phyloP scores from a whole-genome alignment of 305 asterid species.

The Solanum chacoense region DNA sequence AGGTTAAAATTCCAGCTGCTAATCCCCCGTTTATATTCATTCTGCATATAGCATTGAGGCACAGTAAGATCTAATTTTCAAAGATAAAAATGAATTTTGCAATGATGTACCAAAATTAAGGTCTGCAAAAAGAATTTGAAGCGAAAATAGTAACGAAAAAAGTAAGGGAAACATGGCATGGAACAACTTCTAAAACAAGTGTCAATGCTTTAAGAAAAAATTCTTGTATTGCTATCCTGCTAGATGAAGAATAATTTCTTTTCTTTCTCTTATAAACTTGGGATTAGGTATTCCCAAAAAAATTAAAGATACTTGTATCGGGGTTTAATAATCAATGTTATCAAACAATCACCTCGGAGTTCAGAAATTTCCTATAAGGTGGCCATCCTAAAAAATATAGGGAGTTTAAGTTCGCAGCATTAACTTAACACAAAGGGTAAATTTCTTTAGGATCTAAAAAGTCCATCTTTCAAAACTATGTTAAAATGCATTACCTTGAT shows the following conservation, averaged over 20 bases:
- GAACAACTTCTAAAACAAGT: not conserved
- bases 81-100: not conserved
- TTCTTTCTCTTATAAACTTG: not conserved
- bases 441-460: not conserved
- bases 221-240: not conserved
- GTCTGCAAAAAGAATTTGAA: not conserved
- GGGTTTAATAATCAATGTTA: not conserved
- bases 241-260: not conserved
- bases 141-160: not conserved
- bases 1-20: constrained; percentile 97
- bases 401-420: not conserved
- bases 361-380: not conserved
- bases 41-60: constrained; percentile 34
- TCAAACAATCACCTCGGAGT: not conserved
- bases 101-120: not conserved
- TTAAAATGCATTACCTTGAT: not conserved
- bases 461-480: not conserved
- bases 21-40: constrained; percentile 94
- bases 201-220: not conserved
- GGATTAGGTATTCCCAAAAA: not conserved
- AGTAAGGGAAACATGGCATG: not conserved
- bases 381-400: not conserved
- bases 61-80: not conserved
- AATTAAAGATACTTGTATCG: not conserved
- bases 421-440: not conserved